Evolutionary conservation across 441 rosid species (phyloP), one percentile per base, ranked within the genome.

Genomic region (Sinapis alba): DNA sequence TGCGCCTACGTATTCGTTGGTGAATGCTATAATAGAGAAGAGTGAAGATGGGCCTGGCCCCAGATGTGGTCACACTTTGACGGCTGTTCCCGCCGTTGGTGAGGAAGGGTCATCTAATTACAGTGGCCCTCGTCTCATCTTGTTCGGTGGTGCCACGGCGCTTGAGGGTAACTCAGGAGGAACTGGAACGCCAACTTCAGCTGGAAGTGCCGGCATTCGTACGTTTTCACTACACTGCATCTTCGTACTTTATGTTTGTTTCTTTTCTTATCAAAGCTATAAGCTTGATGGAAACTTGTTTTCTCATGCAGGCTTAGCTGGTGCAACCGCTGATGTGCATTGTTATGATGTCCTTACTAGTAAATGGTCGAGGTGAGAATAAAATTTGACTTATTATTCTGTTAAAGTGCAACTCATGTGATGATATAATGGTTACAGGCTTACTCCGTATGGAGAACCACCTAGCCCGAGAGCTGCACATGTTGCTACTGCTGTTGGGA

Each of bases 391-490:
- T 24, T 24, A 24, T 4, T 24, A 24, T 24, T 24, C 27, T 62
- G 15, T 58, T 61, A 7, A 0, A 36, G 27, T 24, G 27, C 27
- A 24, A 24, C 27, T 24, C 4, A 24, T 24, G 27, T 32, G 36
- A 32, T 38, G 45, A 38, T 11, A 15, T 68, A 60, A 50, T 77
- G 15, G 16, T 41, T 41, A 41, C 47, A 41, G 47, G 85, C 83
- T 96, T 71, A 81, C 87, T 59, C 98, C 98, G 21, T 84, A 84
- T 81, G 99, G 99, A 69, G 99, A 96, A 75, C 97, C 98, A 70
- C 98, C 98, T 28, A 93, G 92, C 20, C 97, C 99, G 26, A 90
- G 99, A 86, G 99, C 99, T 71, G 98, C 99, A 18, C 99, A 96
- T 84, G 97, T 96, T 56, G 99, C 99, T 12, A 88, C 97, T 77